A percentile compares a stretch with the other conserved stretches of the same genome.
phyloP scores from a whole-genome alignment of 495 filamentous ascomycete species.

The Tuber umbilicatum region DNA sequence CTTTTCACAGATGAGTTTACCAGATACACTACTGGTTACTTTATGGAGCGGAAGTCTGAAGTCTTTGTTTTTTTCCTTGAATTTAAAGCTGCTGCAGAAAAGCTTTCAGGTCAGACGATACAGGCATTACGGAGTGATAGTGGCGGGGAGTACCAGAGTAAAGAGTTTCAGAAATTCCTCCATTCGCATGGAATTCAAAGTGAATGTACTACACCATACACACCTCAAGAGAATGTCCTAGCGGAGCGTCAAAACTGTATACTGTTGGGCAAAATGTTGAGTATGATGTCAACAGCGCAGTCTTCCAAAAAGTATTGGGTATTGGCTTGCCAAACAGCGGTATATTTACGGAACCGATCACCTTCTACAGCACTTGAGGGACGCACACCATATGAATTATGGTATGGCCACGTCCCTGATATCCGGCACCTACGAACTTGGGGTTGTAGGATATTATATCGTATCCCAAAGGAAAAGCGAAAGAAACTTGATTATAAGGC shows the following conservation, averaged over 20 bases:
- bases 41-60: neutral
- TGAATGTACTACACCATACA: neutral
- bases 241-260: neutral
- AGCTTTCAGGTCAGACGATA: neutral
- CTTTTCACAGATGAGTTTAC: neutral
- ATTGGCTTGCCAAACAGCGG: neutral
- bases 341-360: neutral
- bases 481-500: neutral
- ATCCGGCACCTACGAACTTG: neutral
- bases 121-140: neutral
- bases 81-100: neutral
- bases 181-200: neutral
- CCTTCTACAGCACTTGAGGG: rapidly evolving
- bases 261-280: neutral
- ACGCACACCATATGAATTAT: neutral
- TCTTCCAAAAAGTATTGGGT: neutral
- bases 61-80: neutral
- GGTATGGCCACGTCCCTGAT: neutral
- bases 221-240: neutral
- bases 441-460: neutral
- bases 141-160: neutral
- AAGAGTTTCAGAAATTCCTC: neutral
- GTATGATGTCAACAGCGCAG: neutral
- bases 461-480: neutral
- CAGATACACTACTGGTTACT: neutral